Base-by-base conservation (phyloP, 768 basidiomycete species). In the Exsudoporus frostii region DNA sequence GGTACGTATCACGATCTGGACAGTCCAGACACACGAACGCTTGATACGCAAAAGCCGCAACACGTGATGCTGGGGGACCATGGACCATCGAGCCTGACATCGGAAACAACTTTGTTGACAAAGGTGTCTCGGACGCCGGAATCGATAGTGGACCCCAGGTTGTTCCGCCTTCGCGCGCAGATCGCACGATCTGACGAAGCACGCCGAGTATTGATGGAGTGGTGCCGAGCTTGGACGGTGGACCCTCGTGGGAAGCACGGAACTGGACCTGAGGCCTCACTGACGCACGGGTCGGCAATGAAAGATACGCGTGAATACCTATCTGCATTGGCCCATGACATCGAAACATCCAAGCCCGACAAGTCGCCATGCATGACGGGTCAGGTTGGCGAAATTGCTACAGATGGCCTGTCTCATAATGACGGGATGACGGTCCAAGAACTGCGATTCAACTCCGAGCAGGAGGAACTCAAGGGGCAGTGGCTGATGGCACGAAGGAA, bases 121-220 rank as follows among this genome's bases (percentile, higher is more conserved):
- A 37, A 38, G 13, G 40, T 43, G n/a, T n/a, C n/a, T n/a, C n/a
- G n/a, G n/a, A n/a, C 48, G 4, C 14, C 44, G 29, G 44, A 46
- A 8, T 11, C n/a, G 43, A 43, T 60, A 3, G 20, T 34, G 29
- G 58, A 63, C 34, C 62, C 62, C n/a, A 36, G 55, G 10, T 19
- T 53, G 3, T 19, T 22, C 33, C 33, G n/a, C 9, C 38, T 63
- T 25, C 48, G 58, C 15, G 33, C 40, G 15, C 53, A 45, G 30
- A 36, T 63, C 22, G 19, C 7, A 7, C 58, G 25, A 44, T 50
- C 29, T 15, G 48, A 64, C 17, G 48, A 36, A 14, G 24, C 20
- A 3, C 10, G 48, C n/a, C 50, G 43, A 25, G 29, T 27, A 25
- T 34, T 63, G 39, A 51, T 55, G 40, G 32, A 48, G 10, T 60